A percentile compares a stretch with the other conserved stretches of the same genome.
phyloP scores from a whole-genome alignment of 2,329 filamentous ascomycete species.

The Calonectria crousiana region DNA sequence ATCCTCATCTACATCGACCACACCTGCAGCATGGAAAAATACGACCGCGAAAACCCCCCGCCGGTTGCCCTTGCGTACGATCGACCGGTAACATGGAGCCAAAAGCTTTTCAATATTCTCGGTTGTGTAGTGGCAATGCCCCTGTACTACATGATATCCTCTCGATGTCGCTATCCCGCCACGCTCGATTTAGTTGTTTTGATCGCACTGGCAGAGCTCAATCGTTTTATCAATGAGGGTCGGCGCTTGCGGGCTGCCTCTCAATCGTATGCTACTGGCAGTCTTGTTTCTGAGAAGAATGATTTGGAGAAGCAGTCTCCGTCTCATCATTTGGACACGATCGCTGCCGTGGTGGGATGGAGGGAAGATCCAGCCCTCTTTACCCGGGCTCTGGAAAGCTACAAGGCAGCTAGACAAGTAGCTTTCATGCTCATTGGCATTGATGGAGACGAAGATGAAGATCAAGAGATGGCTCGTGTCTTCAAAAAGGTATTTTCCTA shows the following conservation, averaged over 20 bases:
- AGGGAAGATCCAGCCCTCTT: slow-evolving; percentile 41
- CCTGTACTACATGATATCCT: not conserved
- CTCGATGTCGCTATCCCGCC: not conserved
- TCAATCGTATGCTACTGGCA: not conserved
- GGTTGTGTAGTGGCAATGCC: not conserved
- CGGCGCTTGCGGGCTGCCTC: not conserved
- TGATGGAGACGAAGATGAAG: slow-evolving; percentile 38
- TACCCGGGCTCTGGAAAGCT: slow-evolving; percentile 38
- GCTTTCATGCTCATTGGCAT: slow-evolving; percentile 40
- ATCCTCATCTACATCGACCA: not conserved
- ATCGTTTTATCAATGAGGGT: slow-evolving; percentile 5
- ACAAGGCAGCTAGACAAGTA: slow-evolving; percentile 30
- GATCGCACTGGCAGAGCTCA: slow-evolving; percentile 1
- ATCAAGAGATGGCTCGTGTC: slow-evolving; percentile 41
- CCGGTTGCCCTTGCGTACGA: not conserved
- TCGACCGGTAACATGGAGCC: not conserved
- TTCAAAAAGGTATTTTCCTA: slow-evolving; percentile 33
- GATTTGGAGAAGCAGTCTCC: not conserved
- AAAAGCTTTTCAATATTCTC: slow-evolving; percentile 7
- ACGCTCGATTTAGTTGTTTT: not conserved
- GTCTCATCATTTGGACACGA: slow-evolving; percentile 29
- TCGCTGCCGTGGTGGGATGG: slow-evolving; percentile 43
- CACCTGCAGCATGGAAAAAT: not conserved
- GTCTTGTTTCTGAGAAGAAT: not conserved
- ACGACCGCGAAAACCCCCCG: not conserved